Conservation (phyloP, 2,329 filamentous ascomycete species). For the Pyrenophora teres region DNA sequence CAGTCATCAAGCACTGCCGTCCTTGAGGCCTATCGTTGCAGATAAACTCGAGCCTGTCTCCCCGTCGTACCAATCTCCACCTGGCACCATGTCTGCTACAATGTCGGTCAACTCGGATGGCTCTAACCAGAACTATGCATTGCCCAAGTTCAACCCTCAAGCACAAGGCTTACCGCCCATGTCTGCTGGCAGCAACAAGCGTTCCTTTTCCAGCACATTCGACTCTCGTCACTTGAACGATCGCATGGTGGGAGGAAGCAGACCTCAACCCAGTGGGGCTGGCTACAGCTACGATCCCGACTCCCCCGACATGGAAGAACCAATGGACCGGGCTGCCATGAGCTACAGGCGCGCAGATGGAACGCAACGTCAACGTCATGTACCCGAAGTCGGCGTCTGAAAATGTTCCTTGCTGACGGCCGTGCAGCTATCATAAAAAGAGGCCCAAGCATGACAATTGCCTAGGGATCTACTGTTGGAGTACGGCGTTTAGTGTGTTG, state of each 20-base stretch:
- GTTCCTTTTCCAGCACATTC: constrained; percentile 54
- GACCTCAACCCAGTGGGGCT: constrained; percentile 44
- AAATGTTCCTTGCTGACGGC: constrained; percentile 15
- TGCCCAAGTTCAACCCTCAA: constrained; percentile 36
- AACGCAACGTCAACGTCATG: constrained; percentile 45
- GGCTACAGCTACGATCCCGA: constrained; percentile 44
- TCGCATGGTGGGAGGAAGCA: constrained; percentile 52
- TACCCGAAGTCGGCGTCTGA: constrained; percentile 41
- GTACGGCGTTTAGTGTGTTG: constrained; percentile 20
- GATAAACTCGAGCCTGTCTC: constrained; percentile 52
- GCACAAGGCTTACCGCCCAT: constrained; percentile 32
- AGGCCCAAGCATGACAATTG: neutral
- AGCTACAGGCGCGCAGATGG: constrained; percentile 55
- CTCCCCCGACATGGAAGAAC: constrained; percentile 48
- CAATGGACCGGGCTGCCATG: constrained; percentile 49
- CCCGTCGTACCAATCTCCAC: constrained; percentile 50
- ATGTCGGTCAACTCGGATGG: constrained; percentile 44
- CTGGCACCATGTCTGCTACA: constrained; percentile 34
- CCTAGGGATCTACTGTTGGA: constrained; percentile 12
- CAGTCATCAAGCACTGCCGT: constrained; percentile 48
- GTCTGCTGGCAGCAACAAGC: constrained; percentile 47
- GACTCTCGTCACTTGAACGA: constrained; percentile 50
- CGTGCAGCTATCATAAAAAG: neutral
- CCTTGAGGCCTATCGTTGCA: constrained; percentile 43
- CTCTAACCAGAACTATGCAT: constrained; percentile 30